Evolutionary conservation across 345 rosid species (phyloP).

Genomic region (Eucalyptus erythrocorys): DNA sequence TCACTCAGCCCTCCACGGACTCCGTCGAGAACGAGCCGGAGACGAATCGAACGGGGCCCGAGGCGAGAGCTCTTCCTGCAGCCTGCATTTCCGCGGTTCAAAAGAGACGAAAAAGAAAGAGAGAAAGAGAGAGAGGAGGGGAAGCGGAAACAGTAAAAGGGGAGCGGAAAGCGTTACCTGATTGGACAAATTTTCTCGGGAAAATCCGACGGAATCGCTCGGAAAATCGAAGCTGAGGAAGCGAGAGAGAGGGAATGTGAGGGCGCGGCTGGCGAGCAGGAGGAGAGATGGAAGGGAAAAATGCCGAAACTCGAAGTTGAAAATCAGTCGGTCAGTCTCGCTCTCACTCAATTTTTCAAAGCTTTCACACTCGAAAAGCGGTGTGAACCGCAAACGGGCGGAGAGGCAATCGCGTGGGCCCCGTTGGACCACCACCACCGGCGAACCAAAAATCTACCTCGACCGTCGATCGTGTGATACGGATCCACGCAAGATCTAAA

Average conservation of each 20-base stretch:
- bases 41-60: not conserved
- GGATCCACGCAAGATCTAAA: not conserved
- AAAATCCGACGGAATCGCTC: not conserved
- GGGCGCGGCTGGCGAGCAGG: not conserved
- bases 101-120: not conserved
- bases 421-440: not conserved
- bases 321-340: not conserved
- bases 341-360: not conserved
- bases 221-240: not conserved
- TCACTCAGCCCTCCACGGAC: not conserved
- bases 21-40: not conserved
- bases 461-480: not conserved
- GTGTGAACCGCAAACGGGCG: not conserved
- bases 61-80: not conserved
- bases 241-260: not conserved
- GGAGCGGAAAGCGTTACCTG: not conserved
- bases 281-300: not conserved
- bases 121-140: not conserved
- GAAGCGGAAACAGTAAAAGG: not conserved
- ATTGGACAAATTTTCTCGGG: not conserved
- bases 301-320: not conserved
- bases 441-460: not conserved
- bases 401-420: not conserved
- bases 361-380: not conserved
- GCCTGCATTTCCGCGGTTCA: not conserved